A percentile compares a stretch with the other conserved stretches of the same genome.
phyloP scores from a whole-genome alignment of 1,284 basidiomycete genomes.

The Cutaneotrichosporon arboriforme region DNA sequence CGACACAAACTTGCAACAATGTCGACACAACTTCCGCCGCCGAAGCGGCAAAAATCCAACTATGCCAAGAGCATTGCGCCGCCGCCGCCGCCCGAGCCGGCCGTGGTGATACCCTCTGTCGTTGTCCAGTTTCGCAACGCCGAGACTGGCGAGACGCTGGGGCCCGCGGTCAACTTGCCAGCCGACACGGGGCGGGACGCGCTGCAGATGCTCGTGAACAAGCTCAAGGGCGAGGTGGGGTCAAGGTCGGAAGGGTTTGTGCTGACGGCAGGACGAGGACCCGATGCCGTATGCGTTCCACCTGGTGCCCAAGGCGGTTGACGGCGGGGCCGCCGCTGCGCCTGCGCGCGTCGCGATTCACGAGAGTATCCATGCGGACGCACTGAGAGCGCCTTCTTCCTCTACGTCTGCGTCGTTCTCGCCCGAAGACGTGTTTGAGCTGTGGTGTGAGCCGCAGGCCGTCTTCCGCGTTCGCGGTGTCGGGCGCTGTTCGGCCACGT shows the following conservation, averaged over 20 bases:
- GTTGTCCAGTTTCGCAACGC: constrained; percentile 88
- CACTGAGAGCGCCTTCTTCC: constrained; percentile 57
- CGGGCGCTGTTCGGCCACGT: constrained; percentile 83
- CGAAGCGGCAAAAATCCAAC: constrained; percentile 74
- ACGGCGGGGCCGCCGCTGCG: constrained; percentile 10
- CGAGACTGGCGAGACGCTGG: constrained; percentile 70
- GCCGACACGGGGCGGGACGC: constrained; percentile 79
- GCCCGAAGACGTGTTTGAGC: constrained; percentile 76
- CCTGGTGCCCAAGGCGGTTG: constrained; percentile 52
- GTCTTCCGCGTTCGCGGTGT: constrained; percentile 92
- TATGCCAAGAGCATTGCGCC: constrained; percentile 54
- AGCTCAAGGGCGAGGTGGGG: constrained; percentile 64
- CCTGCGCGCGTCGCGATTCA: constrained; percentile 67
- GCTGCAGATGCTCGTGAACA: constrained; percentile 79
- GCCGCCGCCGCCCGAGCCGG: constrained; percentile 53
- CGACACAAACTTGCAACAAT: constrained; percentile 48
- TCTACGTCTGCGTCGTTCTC: constrained; percentile 54
- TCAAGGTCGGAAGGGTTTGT: neutral
- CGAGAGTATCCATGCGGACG: constrained; percentile 72
- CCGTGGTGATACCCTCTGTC: constrained; percentile 57
- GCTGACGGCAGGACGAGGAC: constrained; percentile 62
- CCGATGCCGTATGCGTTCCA: constrained; percentile 86
- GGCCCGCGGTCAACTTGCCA: constrained; percentile 79
- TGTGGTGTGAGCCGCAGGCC: constrained; percentile 89
- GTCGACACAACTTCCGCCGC: constrained; percentile 76